phyloP scores from a whole-genome alignment of 257 asterid genomes.

The Solanum gandarillasii region DNA sequence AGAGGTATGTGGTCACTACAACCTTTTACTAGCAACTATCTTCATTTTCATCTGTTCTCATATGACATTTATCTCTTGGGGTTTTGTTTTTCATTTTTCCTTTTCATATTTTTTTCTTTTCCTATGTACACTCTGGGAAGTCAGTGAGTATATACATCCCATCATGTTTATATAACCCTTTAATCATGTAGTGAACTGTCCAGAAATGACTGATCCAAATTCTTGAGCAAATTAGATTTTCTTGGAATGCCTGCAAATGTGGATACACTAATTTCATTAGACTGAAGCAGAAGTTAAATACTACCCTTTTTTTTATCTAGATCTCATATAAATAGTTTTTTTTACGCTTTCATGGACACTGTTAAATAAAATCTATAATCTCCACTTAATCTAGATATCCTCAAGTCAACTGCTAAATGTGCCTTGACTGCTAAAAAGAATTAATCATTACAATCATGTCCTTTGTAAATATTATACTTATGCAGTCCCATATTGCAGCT shows the following conservation, averaged over 20 bases:
- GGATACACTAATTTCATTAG: not conserved
- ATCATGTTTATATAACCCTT: not conserved
- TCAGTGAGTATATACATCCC: not conserved
- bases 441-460: not conserved
- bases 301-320: not conserved
- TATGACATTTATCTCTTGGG: not conserved
- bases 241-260: not conserved
- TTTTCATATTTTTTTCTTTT: not conserved
- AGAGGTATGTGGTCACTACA: conserved; percentile 40
- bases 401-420: not conserved
- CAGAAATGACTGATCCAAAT: not conserved
- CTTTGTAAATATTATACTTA: conserved; percentile 1
- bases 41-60: not conserved
- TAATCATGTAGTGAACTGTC: not conserved
- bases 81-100: not conserved
- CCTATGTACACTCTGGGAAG: not conserved
- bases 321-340: not conserved
- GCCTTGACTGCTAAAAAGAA: not conserved
- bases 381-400: not conserved
- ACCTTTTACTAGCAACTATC: not conserved
- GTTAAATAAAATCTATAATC: not conserved
- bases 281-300: not conserved
- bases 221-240: not conserved
- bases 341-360: not conserved
- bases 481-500: conserved; percentile 37